phyloP scores from a whole-genome alignment of 2,329 filamentous ascomycete genomes.

The Fusarium zealandicum region DNA sequence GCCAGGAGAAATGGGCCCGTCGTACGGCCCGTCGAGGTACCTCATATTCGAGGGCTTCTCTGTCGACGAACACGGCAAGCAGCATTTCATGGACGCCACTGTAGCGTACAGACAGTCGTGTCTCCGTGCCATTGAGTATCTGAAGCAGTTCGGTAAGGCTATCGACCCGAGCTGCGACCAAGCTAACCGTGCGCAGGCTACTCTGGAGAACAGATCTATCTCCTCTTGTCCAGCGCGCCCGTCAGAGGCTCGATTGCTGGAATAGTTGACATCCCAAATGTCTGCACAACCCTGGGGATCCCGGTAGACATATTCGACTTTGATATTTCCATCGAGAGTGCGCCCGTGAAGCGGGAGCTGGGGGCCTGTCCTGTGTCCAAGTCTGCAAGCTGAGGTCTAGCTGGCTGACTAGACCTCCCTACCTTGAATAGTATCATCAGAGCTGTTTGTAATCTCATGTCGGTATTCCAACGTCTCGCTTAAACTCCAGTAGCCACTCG shows the following conservation, averaged over 20 bases:
- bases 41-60: constrained; percentile 74
- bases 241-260: constrained; percentile 89
- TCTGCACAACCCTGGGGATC: constrained; percentile 85
- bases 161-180: too few relatives aligned
- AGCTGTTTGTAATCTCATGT: not conserved
- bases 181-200: constrained; percentile 47
- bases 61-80: constrained; percentile 86
- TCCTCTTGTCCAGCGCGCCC: constrained; percentile 84
- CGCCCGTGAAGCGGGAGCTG: constrained; percentile 51
- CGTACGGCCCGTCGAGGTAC: constrained; percentile 27
- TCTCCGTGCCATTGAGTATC: constrained; percentile 57
- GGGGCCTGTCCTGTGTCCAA: constrained; percentile 33
- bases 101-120: constrained; percentile 86
- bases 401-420: too few relatives aligned
- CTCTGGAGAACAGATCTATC: constrained; percentile 79
- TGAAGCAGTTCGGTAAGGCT: constrained; percentile 44
- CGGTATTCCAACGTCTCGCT: constrained; percentile 26
- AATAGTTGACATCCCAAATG: constrained; percentile 90
- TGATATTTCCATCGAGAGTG: constrained; percentile 74
- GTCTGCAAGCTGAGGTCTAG: too few relatives aligned
- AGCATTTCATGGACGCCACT: constrained; percentile 87
- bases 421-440: too few relatives aligned
- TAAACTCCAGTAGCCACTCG: constrained; percentile 34
- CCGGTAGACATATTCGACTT: constrained; percentile 97
- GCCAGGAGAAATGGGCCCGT: constrained; percentile 63